Conservation (phyloP, 371 early-diverging fungal genomes). For the Scutellospora calospora region DNA sequence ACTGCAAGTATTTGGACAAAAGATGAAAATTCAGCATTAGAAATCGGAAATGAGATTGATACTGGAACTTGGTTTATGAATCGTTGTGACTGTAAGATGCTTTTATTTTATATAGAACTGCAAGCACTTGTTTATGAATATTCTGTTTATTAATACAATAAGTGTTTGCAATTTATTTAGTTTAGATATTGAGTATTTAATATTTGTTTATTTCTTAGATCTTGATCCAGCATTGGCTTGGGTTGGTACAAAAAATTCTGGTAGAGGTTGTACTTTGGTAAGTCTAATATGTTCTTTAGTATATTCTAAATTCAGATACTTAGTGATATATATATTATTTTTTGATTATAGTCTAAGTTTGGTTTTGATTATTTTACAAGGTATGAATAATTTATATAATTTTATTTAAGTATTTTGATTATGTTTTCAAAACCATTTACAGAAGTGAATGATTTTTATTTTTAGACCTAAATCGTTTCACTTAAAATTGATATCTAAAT, state of each 20-base stretch:
- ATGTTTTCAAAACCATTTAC: neutral
- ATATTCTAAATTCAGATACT: neutral
- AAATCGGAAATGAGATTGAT: constrained; percentile 75
- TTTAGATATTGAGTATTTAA: neutral
- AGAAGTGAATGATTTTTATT: neutral
- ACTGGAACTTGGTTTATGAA: constrained; percentile 92
- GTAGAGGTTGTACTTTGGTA: constrained; percentile 77
- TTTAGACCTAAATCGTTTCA: constrained; percentile 63
- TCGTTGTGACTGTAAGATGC: constrained; percentile 72
- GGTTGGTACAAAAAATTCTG: constrained; percentile 86
- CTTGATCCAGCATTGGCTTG: constrained; percentile 85
- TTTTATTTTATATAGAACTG: neutral
- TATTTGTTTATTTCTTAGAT: constrained; percentile 40
- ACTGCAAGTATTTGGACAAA: constrained; percentile 89
- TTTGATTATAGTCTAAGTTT: constrained; percentile 55
- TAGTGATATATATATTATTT: neutral
- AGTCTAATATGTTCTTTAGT: neutral
- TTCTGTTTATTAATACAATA: too few relatives aligned
- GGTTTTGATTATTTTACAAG: constrained; percentile 76
- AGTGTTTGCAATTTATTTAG: neutral
- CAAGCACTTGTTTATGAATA: neutral
- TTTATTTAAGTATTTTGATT: neutral
- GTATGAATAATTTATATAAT: constrained; percentile 43
- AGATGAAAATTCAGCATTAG: constrained; percentile 65
- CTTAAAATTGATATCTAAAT: constrained; percentile 49